Base-by-base conservation (phyloP, 768 basidiomycete species). In the Kockovaella imperatae region DNA sequence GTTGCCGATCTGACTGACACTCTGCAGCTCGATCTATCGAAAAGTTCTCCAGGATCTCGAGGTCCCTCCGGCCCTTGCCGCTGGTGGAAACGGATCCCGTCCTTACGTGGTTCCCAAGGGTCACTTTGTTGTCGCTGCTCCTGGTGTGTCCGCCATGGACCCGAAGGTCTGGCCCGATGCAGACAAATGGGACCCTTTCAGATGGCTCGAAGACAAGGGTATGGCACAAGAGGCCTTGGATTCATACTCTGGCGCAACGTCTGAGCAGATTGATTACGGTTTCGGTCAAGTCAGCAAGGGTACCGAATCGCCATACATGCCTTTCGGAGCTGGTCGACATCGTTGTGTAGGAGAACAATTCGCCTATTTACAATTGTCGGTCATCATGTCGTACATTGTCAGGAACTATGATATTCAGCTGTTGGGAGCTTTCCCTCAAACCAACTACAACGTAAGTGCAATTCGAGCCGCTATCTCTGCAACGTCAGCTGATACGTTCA, bases 241-340 rank as follows among this genome's bases (percentile, higher is more conserved):
- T 61, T 76, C 78, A 56, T 89, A 95, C 50, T 58, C 58, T 63
- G 71, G 74, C 32, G 71, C 72, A 26, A 45, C 41, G 13, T 84
- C 87, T 48, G 87, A 93, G 72, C 90, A 90, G 75, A 76, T 97
- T 52, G 95, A 99, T 71, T 99, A 84, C 63, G 95, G 95, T 2
- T 99, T 87, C 70, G 95, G 95, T 45, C 80, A 83, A 52, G 86
- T 99, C 43, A 87, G 84, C 75, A 96, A 96, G 74, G 91, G 91
- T 42, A 96, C 91, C 5, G 87, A 91, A 49, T 87, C 84, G 59
- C 88, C 87, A 41, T 96, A 97, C 70, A 87, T 95, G 68, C 95
- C 95, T 1, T 99, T 99, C 62, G 95, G 95, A 53, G 93, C 95
- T 43, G 95, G 95, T 24, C 78, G 86, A 61, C 93, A 96, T 75